A percentile compares a stretch with the other conserved stretches of the same genome.
Conservation (phyloP, 208 protist genomes). For the Trypanosoma theileri region DNA sequence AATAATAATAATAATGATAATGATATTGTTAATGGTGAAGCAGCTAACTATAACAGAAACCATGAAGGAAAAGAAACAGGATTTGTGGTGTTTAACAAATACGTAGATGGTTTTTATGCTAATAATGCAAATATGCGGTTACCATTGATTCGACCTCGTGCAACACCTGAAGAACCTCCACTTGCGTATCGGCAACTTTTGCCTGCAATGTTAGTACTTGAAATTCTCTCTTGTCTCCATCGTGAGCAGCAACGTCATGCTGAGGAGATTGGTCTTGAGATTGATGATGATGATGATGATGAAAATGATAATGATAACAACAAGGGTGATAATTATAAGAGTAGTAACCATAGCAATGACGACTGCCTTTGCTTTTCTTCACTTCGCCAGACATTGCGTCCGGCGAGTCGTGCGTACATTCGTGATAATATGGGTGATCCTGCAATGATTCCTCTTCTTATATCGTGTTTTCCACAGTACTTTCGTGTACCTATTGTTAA, state of each 20-base stretch:
- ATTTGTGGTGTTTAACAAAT: conserved; percentile 21
- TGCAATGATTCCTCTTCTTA: conserved; percentile 23
- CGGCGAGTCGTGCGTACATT: conserved; percentile 22
- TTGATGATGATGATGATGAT: conserved; percentile 16
- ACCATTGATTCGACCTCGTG: conserved; percentile 19
- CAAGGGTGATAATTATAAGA: not conserved
- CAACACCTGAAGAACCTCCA: conserved; percentile 12
- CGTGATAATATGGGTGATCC: conserved; percentile 25
- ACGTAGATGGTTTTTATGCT: conserved; percentile 22
- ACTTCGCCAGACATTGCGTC: conserved; percentile 4
- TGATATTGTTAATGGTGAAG: not conserved
- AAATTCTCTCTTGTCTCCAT: conserved; percentile 19
- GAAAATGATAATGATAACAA: not conserved
- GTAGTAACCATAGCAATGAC: not conserved
- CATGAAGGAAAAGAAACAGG: not conserved
- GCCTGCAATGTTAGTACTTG: conserved; percentile 20
- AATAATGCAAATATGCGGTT: not conserved
- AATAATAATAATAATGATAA: not conserved
- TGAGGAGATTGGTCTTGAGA: conserved; percentile 24
- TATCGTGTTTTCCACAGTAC: conserved; percentile 16
- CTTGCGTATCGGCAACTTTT: conserved; percentile 7
- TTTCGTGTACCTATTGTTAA: conserved; percentile 19
- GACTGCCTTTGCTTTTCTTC: conserved; percentile 10
- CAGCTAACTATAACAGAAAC: not conserved
- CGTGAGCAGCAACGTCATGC: conserved; percentile 17